Evolutionary conservation across 2,329 filamentous ascomycete genomes (phyloP).

Genomic region (Diaporthe amygdali): DNA sequence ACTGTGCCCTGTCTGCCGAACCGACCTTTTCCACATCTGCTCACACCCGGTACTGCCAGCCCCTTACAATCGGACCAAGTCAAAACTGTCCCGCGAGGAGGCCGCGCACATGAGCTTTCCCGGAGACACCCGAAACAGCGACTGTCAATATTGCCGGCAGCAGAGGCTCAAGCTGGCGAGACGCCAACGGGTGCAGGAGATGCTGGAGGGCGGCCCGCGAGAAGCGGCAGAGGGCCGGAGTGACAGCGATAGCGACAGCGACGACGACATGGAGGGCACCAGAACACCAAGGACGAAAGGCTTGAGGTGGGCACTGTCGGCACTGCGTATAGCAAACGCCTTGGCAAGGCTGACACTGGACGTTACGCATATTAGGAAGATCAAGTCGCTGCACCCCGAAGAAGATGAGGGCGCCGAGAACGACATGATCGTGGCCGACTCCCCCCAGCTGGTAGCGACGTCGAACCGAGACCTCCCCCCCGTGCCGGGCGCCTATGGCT

Average conservation of each 20-base stretch:
- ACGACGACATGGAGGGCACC: conserved; percentile 2
- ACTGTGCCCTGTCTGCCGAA: conserved; percentile 27
- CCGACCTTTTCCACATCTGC: conserved; percentile 26
- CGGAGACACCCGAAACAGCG: conserved; percentile 8
- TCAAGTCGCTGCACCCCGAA: conserved; percentile 23
- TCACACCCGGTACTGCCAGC: conserved; percentile 24
- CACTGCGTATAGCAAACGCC: conserved; percentile 21
- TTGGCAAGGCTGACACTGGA: conserved; percentile 28
- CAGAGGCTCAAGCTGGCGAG: conserved; percentile 75
- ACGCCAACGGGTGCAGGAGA: conserved; percentile 65
- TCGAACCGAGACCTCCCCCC: conserved; percentile 18
- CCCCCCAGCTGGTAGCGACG: conserved; percentile 4
- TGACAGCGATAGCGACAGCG: neutral
- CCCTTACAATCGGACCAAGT: conserved; percentile 23
- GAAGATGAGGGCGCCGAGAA: conserved; percentile 20
- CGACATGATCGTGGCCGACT: conserved; percentile 13
- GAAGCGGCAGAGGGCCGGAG: neutral
- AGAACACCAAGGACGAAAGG: conserved; percentile 15
- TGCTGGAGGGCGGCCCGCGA: conserved; percentile 32
- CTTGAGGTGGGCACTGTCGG: conserved; percentile 26
- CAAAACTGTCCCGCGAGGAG: conserved; percentile 14
- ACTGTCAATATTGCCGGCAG: conserved; percentile 47
- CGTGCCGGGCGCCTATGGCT: conserved; percentile 25
- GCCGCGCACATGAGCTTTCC: conserved; percentile 20
- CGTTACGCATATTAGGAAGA: conserved; percentile 26